phyloP scores from a whole-genome alignment of 352 stramenopile genomes.

The Phytophthora pisi region DNA sequence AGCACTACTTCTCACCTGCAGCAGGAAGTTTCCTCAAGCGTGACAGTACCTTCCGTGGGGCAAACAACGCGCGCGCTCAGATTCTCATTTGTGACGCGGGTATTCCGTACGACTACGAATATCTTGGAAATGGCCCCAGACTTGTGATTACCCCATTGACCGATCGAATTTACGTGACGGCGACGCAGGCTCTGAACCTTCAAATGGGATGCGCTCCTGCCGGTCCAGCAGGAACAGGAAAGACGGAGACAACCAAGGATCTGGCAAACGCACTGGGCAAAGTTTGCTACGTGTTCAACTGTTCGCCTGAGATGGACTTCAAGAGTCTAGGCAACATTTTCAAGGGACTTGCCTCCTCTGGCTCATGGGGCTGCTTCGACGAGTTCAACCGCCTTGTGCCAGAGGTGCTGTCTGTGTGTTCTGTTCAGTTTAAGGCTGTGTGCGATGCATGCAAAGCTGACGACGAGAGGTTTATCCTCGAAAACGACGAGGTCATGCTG shows the following conservation, averaged over 20 bases:
- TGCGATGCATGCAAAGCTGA: constrained; percentile 96
- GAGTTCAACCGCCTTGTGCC: constrained; percentile 97
- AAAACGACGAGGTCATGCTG: constrained; percentile 93
- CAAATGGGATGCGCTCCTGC: constrained; percentile 86
- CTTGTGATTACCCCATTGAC: constrained; percentile 96
- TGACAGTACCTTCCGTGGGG: constrained; percentile 87
- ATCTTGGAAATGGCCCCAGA: constrained; percentile 94
- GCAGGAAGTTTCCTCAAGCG: constrained; percentile 91
- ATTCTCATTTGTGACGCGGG: constrained; percentile 94
- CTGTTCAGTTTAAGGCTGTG: constrained; percentile 96
- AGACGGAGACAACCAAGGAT: constrained; percentile 97
- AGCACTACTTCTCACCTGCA: constrained; percentile 93
- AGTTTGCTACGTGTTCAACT: constrained; percentile 97
- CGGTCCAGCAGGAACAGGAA: constrained; percentile 90
- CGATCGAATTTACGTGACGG: constrained; percentile 97
- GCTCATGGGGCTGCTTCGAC: constrained; percentile 97
- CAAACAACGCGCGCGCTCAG: constrained; percentile 78
- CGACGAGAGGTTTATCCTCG: constrained; percentile 92
- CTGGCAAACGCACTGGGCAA: constrained; percentile 94
- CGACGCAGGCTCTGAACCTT: constrained; percentile 94
- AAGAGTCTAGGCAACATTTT: constrained; percentile 97
- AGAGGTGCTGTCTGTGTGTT: constrained; percentile 94
- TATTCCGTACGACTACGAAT: constrained; percentile 97
- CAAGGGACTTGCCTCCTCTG: constrained; percentile 94
- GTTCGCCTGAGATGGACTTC: constrained; percentile 97